Evolutionary conservation across 2,329 filamentous ascomycete genomes (phyloP).

Genomic region (Ceratocystis eucalypticola): DNA sequence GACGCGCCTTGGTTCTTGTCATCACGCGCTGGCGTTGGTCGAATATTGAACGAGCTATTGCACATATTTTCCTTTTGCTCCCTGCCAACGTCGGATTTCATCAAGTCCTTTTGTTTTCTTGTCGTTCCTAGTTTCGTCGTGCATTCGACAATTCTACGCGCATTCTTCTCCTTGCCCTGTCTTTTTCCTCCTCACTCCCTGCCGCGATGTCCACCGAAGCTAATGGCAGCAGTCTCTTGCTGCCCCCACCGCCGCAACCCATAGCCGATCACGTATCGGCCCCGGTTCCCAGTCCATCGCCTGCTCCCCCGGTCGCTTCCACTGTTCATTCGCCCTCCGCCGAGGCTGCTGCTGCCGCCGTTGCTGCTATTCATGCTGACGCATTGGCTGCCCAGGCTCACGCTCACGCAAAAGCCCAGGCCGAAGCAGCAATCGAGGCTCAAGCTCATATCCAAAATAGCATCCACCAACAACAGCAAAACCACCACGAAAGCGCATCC

Average conservation of each 20-base stretch:
- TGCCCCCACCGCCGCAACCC: conserved; percentile 34
- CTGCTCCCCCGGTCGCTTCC: conserved; percentile 26
- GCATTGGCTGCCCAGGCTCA: conserved; percentile 28
- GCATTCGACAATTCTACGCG: neutral
- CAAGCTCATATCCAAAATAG: conserved; percentile 7
- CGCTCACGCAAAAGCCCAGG: conserved; percentile 16
- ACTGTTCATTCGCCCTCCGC: conserved; percentile 24
- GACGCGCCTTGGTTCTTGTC: neutral
- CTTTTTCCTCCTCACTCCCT: neutral
- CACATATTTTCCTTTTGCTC: neutral
- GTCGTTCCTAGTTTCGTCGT: too few species aligned
- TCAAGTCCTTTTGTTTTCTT: too few species aligned
- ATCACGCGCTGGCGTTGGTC: neutral
- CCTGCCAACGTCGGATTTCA: neutral
- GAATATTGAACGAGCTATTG: neutral
- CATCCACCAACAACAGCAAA: neutral
- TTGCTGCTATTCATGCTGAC: conserved; percentile 29
- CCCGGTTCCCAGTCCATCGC: neutral
- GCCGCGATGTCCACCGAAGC: conserved; percentile 38
- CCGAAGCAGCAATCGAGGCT: neutral
- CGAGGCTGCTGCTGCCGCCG: conserved; percentile 16
- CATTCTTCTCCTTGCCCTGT: neutral
- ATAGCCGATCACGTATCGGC: neutral
- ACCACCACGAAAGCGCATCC: conserved; percentile 24
- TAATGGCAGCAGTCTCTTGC: conserved; percentile 13